These are phyloP conservation scores for Backusella circina DNA, from an alignment of 192 early-diverging fungal species.

Conservation along the genomic window DNA sequence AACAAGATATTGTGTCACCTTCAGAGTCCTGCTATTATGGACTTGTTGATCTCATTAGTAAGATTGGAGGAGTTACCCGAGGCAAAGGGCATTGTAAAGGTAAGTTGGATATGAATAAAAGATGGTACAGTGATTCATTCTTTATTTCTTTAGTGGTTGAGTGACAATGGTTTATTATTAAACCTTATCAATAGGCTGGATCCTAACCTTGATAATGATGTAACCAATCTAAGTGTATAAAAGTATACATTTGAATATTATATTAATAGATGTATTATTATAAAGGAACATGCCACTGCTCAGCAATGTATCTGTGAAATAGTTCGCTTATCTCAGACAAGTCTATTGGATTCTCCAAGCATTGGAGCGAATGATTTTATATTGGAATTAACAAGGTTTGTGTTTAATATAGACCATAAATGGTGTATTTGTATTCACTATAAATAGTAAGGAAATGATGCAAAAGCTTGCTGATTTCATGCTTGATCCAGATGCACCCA, in stretches of 20 bases:
- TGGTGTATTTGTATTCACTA: neutral
- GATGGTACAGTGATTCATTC: neutral
- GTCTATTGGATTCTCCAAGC: conserved; percentile 27
- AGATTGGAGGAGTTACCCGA: conserved; percentile 88
- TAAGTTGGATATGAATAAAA: conserved; percentile 19
- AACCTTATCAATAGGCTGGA: conserved; percentile 77
- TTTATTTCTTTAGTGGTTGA: conserved; percentile 68
- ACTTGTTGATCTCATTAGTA: conserved; percentile 89
- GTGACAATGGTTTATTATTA: conserved; percentile 72
- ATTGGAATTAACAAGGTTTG: conserved; percentile 29
- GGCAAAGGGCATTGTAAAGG: conserved; percentile 81
- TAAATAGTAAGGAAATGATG: conserved; percentile 68
- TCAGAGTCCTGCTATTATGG: conserved; percentile 82
- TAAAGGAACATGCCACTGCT: conserved; percentile 35
- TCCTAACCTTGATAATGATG: conserved; percentile 77
- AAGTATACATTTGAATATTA: neutral
- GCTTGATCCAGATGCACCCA: conserved; percentile 73
- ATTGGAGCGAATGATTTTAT: conserved; percentile 36
- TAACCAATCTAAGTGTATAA: conserved; percentile 22
- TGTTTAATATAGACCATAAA: neutral
- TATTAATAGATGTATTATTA: neutral
- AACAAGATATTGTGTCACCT: conserved; percentile 80
- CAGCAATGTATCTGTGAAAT: conserved; percentile 42
- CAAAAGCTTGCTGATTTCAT: conserved; percentile 80
- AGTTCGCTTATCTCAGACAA: conserved; percentile 38